Evolutionary conservation across 169 alveolate species (phyloP), one percentile per base, ranked within the genome.

Genomic region (Cryptosporidium xiaoi): DNA sequence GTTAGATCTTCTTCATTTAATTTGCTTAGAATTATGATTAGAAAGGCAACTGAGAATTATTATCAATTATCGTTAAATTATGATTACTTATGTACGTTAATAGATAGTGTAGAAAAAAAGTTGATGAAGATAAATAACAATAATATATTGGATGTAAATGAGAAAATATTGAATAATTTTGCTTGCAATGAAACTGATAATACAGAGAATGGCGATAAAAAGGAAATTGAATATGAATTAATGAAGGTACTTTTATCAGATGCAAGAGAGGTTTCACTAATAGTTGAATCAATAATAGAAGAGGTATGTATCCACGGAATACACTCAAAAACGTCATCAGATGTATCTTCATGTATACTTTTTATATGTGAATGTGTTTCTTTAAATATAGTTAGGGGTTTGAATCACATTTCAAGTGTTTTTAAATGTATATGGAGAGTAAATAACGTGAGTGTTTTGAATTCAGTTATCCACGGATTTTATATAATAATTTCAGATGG

Each of bases 221-320:
- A 77, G 0, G 64, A 53, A n/a, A 55, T 64, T 2, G 77, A 77
- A 62, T 62, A 44, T 27, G 87, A 77, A 44, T 44, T 77, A 62
- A 77, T 62, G 71, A 77, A 60, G 36, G 33, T 60, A 40, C 64
- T 77, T 27, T 62, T 77, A 40, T 13, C 51, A 4, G 87, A 77
- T 60, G 87, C 87, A 60, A 77, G 56, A 16, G 71, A 77, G 34
- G 71, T 77, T 50, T 77, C 87, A n/a, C 24, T 77, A 27, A 44
- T 77, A 15, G 44, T 77, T 33, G 87, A 77, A 15, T 24, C 36
- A 24, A 77, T 62, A 24, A n/a, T 77, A 51, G 69, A 77, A 0
- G 18, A 60, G 16, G 51, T 44, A 4, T 77, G 77, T 48, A 60
- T 20, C 56, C 31, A 62, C 13, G 87, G 77, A 24, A 60, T 77